Evolutionary conservation across 78 protist genomes (phyloP).

Genomic region (Dictyostelium brefeldianum): DNA sequence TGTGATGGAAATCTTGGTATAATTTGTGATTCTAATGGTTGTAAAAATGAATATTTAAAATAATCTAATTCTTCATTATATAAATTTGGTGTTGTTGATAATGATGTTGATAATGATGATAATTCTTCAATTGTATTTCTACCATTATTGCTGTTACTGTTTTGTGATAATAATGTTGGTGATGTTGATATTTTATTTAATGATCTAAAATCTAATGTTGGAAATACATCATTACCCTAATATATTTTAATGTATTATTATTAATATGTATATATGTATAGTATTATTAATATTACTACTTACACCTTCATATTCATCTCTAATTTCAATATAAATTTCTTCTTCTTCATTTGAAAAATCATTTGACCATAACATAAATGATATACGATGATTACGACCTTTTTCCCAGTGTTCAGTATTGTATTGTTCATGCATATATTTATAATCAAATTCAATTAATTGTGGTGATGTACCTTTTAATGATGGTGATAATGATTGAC

Average conservation of each 20-base stretch:
- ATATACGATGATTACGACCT: conserved; percentile 46
- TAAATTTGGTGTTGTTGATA: not conserved
- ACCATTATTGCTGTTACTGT: not conserved
- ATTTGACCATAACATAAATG: conserved; percentile 56
- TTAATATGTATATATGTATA: not conserved
- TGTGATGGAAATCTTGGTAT: conserved; percentile 62
- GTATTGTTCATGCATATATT: conserved; percentile 4
- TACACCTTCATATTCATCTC: conserved; percentile 62
- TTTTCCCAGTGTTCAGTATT: conserved; percentile 22
- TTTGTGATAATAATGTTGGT: not conserved
- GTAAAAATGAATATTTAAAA: conserved; percentile 31
- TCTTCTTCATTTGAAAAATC: conserved; percentile 34
- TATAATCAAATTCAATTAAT: conserved; percentile 62
- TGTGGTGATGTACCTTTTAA: conserved; percentile 73
- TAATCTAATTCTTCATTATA: not conserved
- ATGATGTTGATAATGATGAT: not conserved
- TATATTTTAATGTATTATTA: not conserved
- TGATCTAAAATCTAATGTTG: conserved; percentile 68
- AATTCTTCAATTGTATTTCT: too few species aligned
- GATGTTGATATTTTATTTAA: not conserved
- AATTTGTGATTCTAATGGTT: conserved; percentile 72
- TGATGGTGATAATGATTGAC: conserved; percentile 73
- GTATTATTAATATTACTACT: not conserved
- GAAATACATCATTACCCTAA: conserved; percentile 58
- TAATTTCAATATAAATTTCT: conserved; percentile 55